Evolutionary conservation across 2,329 filamentous ascomycete genomes (phyloP), one percentile per base, ranked within the genome.

Genomic region (Hirsutella thompsonii): DNA sequence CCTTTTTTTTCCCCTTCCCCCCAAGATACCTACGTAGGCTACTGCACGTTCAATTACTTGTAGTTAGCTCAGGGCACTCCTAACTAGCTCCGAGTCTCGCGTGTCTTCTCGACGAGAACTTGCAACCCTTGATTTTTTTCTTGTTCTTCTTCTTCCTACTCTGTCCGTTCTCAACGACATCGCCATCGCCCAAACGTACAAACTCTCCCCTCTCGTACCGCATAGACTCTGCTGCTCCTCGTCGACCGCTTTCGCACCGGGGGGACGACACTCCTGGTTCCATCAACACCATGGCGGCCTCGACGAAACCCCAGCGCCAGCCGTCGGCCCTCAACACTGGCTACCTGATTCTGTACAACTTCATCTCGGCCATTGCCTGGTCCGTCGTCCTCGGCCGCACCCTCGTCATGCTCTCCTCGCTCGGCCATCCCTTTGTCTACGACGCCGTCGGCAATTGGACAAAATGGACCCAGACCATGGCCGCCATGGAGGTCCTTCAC

Each of bases 341-440:
- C 55, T 94, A 95, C 66, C 77, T 96, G 41, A 72, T 89, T 55
- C 66, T 79, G 52, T 98, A 96, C 74, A 96, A 96, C 64, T 71
- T 78, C 52, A 56, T 81, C 48, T 93, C 81, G 40, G 76, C 87
- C 45, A 58, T 78, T 19, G 74, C 90, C 40, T 98, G 92, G 92
- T 64, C 74, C 33, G 74, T 76, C 16, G 79, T 95, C 41, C 75
- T 95, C 33, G 72, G 75, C 41, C 76, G 84, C 45, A 80, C 83
- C 3, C 52, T 79, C 20, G 48, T 60, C 21, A 62, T 78, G 41
- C 70, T 82, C 19, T 56, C 69, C 19, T 51, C 68, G 20, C 59
- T 65, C n/a, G 74, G 76, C 8, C 72, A 77, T 41, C 63, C 65
- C 14, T 66, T 70, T 40, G 78, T 84, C 37, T 82, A 79, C 54